Base-by-base conservation (phyloP, 805 yeast species). In the Candida verbasci region DNA sequence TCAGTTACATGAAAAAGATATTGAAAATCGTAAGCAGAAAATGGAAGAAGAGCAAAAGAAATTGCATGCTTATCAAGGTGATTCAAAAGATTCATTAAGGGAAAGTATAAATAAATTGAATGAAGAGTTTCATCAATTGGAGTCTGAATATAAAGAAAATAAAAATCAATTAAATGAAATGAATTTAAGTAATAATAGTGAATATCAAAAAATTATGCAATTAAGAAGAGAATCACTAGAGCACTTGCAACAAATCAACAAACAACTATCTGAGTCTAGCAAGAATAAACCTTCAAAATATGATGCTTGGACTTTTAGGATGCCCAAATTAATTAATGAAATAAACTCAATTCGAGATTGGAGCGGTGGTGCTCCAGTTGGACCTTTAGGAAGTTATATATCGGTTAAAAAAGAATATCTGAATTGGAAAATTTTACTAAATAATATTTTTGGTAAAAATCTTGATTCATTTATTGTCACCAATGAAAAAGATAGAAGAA, bases 301-400 rank as follows among this genome's bases (percentile, higher is more conserved):
- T 29, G 65, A 69, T 9, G 74, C 80, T 1, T 82, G 78, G 66
- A 82, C 81, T 6, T 43, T 42, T 1, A 58, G 62, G 5, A 70
- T 78, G 52, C 57, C 56, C 7, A 33, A 40, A 2, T 50, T 81
- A 6, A 46, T 80, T 17, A 44, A 50, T 3, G 73, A 62, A 4
- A 71, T 81, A 6, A 44, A 58, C 18, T 46, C 53, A 2, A 40
- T 45, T 15, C 32, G 26, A 2, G 36, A 41, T 6, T 67, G 70
- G 68, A n/a, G n/a, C n/a, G 48, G 55, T 2, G 31, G 10, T 6
- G 50, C 50, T 24, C 95, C 95, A 0, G 56, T 82, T 12, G 97
- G 97, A 0, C 98, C 98, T 0, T 44, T 91, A 2, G 96, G 96
- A 1, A 45, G 67, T 3, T 60, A 62, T 41, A 65, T 87, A 2